phyloP scores from a whole-genome alignment of 108 stramenopile genomes.

The Mediolabrus comicus region DNA sequence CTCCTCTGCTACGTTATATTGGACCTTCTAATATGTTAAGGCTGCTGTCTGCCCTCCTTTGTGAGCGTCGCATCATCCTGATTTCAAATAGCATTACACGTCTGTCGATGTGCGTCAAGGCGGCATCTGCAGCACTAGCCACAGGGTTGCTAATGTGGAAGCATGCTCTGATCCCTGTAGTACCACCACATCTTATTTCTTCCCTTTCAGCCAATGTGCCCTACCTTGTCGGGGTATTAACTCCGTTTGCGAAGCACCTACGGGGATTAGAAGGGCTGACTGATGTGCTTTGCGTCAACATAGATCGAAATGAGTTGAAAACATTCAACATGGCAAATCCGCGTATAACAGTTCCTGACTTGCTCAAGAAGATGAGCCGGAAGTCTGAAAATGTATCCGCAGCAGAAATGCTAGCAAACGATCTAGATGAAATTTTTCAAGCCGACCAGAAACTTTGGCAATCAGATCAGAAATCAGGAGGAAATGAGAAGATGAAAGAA shows the following conservation, averaged over 20 bases:
- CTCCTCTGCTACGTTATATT: constrained; percentile 73
- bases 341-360: constrained; percentile 34
- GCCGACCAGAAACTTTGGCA: constrained; percentile 63
- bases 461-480: constrained; percentile 49
- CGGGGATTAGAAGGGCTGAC: constrained; percentile 55
- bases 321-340: constrained; percentile 62
- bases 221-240: constrained; percentile 73
- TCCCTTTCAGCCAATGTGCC: constrained; percentile 60
- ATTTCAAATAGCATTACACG: constrained; percentile 69
- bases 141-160: constrained; percentile 82
- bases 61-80: constrained; percentile 75
- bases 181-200: constrained; percentile 75
- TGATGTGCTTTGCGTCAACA: constrained; percentile 77
- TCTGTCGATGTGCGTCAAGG: constrained; percentile 65
- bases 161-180: constrained; percentile 77
- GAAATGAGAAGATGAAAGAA: constrained; percentile 63
- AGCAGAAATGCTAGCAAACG: constrained; percentile 70
- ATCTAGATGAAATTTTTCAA: constrained; percentile 76
- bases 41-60: constrained; percentile 71
- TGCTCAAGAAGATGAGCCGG: constrained; percentile 24
- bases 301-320: constrained; percentile 71
- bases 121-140: constrained; percentile 64
- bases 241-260: constrained; percentile 35
- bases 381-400: constrained; percentile 24
- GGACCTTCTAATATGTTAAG: constrained; percentile 67